Percentiles rank a stretch among this genome's conserved stretches.
Conservation (phyloP, 1,139 yeast genomes). For the Candida freyschussii region DNA sequence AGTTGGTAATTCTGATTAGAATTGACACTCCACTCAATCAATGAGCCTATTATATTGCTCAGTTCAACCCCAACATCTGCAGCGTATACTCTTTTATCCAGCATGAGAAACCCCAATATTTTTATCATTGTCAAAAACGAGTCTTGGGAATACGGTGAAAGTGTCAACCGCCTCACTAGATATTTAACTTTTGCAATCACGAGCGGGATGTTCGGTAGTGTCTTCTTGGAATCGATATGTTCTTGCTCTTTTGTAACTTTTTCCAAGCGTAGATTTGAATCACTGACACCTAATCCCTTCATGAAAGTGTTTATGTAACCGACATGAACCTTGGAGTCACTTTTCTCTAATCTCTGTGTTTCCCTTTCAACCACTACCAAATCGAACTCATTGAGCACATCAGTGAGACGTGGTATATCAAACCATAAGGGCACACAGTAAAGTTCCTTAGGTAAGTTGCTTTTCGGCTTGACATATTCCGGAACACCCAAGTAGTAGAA, state of each 20-base stretch:
- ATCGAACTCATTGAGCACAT: conserved; percentile 11
- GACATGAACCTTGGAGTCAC: conserved; percentile 1
- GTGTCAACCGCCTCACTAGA: conserved; percentile 1
- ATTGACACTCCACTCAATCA: no score
- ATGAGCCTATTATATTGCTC: not conserved
- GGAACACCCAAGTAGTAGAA: conserved; percentile 12
- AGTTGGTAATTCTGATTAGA: not conserved
- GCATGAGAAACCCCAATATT: conserved; percentile 14
- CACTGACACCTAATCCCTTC: conserved; percentile 13
- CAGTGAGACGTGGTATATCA: conserved; percentile 1
- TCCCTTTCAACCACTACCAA: conserved; percentile 1
- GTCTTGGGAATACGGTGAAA: not conserved
- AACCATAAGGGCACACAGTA: not conserved
- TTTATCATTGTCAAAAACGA: conserved; percentile 7
- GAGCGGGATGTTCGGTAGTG: conserved; percentile 8
- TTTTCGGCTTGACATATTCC: conserved; percentile 1
- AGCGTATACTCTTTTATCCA: conserved; percentile 15
- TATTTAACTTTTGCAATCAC: conserved; percentile 10
- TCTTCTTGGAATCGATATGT: conserved; percentile 8
- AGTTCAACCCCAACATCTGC: not conserved
- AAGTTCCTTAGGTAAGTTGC: conserved; percentile 5
- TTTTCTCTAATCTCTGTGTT: not conserved
- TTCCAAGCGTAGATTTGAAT: not conserved
- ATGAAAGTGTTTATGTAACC: conserved; percentile 4
- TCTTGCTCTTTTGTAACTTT: conserved; percentile 6